phyloP scores from a whole-genome alignment of 73 alveolate genomes.

The Effrenium voratum region DNA sequence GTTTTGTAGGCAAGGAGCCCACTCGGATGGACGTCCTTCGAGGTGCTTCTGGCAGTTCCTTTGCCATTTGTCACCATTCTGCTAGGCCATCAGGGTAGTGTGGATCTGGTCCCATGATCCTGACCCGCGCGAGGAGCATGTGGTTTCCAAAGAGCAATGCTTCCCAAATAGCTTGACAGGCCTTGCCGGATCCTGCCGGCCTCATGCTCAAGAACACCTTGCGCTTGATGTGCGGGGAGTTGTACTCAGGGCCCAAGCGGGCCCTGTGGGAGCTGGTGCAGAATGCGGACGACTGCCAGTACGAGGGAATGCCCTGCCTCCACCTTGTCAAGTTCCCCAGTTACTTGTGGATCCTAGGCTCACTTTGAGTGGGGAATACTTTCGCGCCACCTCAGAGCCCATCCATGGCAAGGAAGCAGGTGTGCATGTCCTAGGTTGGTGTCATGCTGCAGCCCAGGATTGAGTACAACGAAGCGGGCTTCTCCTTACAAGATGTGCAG shows the following conservation, averaged over 20 bases:
- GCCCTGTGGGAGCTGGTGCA: conserved; percentile 69
- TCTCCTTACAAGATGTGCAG: conserved; percentile 24
- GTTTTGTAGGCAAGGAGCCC: no score
- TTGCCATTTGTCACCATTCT: no score
- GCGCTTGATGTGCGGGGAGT: conserved; percentile 52
- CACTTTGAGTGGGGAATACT: not conserved
- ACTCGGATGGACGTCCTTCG: no score
- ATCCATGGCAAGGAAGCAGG: not conserved
- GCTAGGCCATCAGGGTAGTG: no score
- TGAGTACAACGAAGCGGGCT: conserved; percentile 63
- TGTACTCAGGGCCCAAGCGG: conserved; percentile 71
- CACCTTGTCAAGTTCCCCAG: not conserved
- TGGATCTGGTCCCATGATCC: no score
- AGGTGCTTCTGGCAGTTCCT: no score
- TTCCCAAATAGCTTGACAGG: not conserved
- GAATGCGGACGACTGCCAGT: conserved; percentile 69
- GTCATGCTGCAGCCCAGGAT: not conserved
- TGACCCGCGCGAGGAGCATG: not conserved
- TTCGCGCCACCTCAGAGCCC: not conserved
- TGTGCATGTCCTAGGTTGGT: not conserved
- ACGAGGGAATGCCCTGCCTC: not conserved
- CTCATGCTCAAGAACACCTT: conserved; percentile 53
- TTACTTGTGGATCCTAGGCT: conserved; percentile 31
- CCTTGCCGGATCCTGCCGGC: conserved; percentile 37
- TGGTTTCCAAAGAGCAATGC: not conserved